These are phyloP conservation scores for Colletotrichum sp. DNA, from an alignment of 2,329 filamentous ascomycete genomes.

Conservation along the genomic window DNA sequence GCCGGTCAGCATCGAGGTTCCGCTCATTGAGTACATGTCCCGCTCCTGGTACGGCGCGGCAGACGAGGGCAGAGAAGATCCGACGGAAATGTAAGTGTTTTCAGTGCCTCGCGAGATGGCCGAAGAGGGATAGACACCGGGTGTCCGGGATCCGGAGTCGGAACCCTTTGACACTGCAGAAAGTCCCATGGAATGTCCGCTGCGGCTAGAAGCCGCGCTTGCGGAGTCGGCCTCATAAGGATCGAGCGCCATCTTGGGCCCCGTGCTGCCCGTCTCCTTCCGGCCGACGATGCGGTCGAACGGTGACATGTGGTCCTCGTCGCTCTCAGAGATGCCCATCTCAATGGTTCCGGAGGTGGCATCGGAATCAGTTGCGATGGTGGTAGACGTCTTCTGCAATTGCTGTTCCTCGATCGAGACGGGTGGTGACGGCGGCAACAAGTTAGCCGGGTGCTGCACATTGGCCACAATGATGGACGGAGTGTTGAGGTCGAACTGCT, in stretches of 20 bases:
- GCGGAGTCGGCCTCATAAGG: constrained; percentile 60
- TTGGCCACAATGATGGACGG: constrained; percentile 81
- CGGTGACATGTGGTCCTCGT: constrained; percentile 79
- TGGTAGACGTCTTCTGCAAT: constrained; percentile 54
- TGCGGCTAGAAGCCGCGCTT: constrained; percentile 70
- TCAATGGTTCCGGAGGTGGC: constrained; percentile 61
- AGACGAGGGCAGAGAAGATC: constrained; percentile 58
- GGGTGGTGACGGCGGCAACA: constrained; percentile 81
- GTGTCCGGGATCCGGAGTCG: constrained; percentile 53
- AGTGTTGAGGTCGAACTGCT: constrained; percentile 94
- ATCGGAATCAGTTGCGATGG: constrained; percentile 57
- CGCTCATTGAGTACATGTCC: constrained; percentile 64
- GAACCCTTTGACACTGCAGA: constrained; percentile 65
- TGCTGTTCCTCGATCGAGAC: constrained; percentile 78
- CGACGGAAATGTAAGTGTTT: constrained; percentile 72
- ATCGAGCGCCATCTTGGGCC: constrained; percentile 60
- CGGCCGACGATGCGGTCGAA: constrained; percentile 77
- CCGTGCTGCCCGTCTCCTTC: constrained; percentile 55
- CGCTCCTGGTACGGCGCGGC: constrained; percentile 33
- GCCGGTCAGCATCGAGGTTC: constrained; percentile 44
- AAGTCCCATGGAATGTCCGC: constrained; percentile 44
- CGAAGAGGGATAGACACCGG: constrained; percentile 54
- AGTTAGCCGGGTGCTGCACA: constrained; percentile 82
- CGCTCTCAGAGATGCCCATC: constrained; percentile 71
- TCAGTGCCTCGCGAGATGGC: constrained; percentile 60